Conservation (phyloP, 2,329 filamentous ascomycete genomes). For the Bisporella sp. region DNA sequence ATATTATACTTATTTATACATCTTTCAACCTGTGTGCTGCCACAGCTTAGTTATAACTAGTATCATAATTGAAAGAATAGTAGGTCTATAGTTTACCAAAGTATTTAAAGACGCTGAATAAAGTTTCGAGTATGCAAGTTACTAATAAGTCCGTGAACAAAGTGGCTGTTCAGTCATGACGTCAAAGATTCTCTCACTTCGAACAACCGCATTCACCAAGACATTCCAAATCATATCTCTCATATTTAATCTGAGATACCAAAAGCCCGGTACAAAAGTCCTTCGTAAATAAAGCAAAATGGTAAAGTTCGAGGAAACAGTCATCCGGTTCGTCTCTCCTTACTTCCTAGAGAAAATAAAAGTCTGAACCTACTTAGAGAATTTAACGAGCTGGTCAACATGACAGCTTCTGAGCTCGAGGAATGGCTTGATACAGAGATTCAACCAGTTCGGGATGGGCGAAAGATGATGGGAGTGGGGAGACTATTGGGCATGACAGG, state of each 20-base stretch:
- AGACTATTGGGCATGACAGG: constrained; percentile 57
- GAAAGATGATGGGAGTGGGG: constrained; percentile 49
- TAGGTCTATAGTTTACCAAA: no score
- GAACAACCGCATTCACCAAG: not conserved
- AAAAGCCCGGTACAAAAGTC: not conserved
- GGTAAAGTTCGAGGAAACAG: not conserved
- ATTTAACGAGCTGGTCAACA: constrained; percentile 62
- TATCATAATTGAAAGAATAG: no score
- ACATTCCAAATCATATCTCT: not conserved
- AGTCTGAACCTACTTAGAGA: constrained; percentile 32
- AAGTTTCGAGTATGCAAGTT: not conserved
- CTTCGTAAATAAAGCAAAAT: not conserved
- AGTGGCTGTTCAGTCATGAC: not conserved
- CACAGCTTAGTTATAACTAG: no score
- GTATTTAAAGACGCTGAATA: no score
- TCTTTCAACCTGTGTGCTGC: no score
- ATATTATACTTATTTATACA: no score
- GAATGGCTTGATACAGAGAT: constrained; percentile 52
- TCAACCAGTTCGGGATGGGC: constrained; percentile 53
- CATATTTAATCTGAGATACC: not conserved
- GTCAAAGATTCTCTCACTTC: not conserved
- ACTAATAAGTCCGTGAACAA: not conserved
- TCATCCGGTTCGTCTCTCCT: not conserved
- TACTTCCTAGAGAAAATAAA: no score
- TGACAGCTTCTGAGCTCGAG: constrained; percentile 53